Evolutionary conservation across 495 filamentous ascomycete genomes (phyloP).

Genomic region (Hyaloscypha bicolor): DNA sequence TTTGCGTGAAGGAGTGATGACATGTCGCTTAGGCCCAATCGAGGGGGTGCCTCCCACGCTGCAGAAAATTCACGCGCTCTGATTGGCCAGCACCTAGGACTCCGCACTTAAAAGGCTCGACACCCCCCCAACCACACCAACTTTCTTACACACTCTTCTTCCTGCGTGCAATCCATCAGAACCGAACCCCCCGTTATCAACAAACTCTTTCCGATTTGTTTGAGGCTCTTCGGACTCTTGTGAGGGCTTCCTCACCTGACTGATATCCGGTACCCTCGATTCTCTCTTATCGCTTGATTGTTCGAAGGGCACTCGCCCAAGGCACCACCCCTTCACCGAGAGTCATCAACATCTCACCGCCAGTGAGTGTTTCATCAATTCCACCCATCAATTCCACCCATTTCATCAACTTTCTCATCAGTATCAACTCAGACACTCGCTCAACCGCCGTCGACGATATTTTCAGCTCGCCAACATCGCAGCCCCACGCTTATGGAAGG

Average conservation of each 20-base stretch:
- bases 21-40: slow-evolving; percentile 22
- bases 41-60: slow-evolving; percentile 18
- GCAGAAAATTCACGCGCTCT: slow-evolving; percentile 9
- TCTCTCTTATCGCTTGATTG: slow-evolving; percentile 23
- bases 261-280: slow-evolving; percentile 35
- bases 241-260: slow-evolving; percentile 25
- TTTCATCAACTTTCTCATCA: neutral
- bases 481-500: slow-evolving; percentile 9
- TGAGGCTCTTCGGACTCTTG: slow-evolving; percentile 11
- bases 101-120: slow-evolving; percentile 28
- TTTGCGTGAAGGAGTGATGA: slow-evolving; percentile 7
- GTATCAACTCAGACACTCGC: neutral
- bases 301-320: slow-evolving; percentile 18
- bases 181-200: slow-evolving; percentile 11
- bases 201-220: slow-evolving; percentile 29
- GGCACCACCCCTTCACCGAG: slow-evolving; percentile 20
- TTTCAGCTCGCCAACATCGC: slow-evolving; percentile 5
- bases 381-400: neutral
- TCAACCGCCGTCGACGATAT: neutral
- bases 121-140: slow-evolving; percentile 27
- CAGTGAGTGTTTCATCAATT: slow-evolving; percentile 19
- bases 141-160: slow-evolving; percentile 32
- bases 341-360: slow-evolving; percentile 24
- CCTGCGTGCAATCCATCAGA: slow-evolving; percentile 5
- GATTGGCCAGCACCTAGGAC: slow-evolving; percentile 21